phyloP scores from a whole-genome alignment of 2,329 filamentous ascomycete genomes.

The Pseudofabraea citricarpa region DNA sequence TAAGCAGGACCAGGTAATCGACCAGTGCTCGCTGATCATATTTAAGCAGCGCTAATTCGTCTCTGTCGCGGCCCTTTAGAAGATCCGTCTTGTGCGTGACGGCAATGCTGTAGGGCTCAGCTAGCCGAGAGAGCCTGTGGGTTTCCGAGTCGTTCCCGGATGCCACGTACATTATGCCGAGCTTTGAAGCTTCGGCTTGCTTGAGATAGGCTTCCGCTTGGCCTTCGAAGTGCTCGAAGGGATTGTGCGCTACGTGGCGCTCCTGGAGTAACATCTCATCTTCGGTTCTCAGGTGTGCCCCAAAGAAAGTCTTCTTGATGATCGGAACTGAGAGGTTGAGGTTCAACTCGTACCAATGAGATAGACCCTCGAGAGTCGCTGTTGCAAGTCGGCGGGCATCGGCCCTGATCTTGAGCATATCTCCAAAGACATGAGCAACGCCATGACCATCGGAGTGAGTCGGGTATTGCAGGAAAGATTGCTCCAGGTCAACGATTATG shows the following conservation, averaged over 20 bases:
- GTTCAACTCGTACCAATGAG: slow-evolving; percentile 19
- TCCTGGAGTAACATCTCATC: slow-evolving; percentile 25
- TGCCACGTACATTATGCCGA: slow-evolving; percentile 36
- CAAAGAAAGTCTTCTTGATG: slow-evolving; percentile 28
- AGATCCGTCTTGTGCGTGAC: slow-evolving; percentile 40
- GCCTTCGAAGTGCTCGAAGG: slow-evolving; percentile 25
- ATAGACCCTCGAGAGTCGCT: slow-evolving; percentile 25
- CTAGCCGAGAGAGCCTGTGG: slow-evolving; percentile 30
- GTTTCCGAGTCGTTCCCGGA: slow-evolving; percentile 35
- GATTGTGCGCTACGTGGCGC: slow-evolving; percentile 24
- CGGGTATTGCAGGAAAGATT: slow-evolving; percentile 34
- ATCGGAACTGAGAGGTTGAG: slow-evolving; percentile 25
- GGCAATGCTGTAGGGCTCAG: slow-evolving; percentile 28
- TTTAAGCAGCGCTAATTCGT: slow-evolving; percentile 30
- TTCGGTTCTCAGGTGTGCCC: slow-evolving; percentile 34
- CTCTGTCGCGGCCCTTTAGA: slow-evolving; percentile 30
- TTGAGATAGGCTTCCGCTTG: slow-evolving; percentile 33
- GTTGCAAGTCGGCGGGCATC: slow-evolving; percentile 27
- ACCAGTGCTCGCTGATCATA: slow-evolving; percentile 45
- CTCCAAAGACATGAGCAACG: slow-evolving; percentile 33
- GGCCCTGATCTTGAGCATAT: slow-evolving; percentile 29
- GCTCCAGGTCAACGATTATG: slow-evolving; percentile 35
- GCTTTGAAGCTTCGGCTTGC: slow-evolving; percentile 25
- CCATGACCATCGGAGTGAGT: slow-evolving; percentile 29
- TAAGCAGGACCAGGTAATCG: slow-evolving; percentile 43